phyloP scores from a whole-genome alignment of 805 yeast species.

The Clavispora santaluciae region DNA sequence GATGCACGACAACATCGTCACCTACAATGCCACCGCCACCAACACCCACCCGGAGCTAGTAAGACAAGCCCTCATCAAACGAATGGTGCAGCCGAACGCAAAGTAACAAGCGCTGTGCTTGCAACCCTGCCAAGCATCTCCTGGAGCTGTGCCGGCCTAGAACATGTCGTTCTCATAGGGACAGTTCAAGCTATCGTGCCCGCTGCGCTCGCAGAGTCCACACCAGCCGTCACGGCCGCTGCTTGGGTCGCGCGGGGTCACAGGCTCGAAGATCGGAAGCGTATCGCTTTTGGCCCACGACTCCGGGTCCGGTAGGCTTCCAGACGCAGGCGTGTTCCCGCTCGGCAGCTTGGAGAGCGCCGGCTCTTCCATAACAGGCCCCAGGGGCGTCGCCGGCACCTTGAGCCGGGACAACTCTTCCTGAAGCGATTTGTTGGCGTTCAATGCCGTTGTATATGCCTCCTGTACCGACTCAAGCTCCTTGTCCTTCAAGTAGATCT shows the following conservation, averaged over 20 bases:
- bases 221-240: slow-evolving; percentile 83
- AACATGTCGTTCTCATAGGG: slow-evolving; percentile 66
- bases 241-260: slow-evolving; percentile 52
- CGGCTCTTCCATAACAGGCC: neutral
- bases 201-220: slow-evolving; percentile 85
- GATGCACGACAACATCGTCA: slow-evolving; percentile 53
- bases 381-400: neutral
- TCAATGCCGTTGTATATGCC: neutral
- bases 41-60: slow-evolving; percentile 35
- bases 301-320: slow-evolving; percentile 1
- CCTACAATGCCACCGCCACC: slow-evolving; percentile 49
- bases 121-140: neutral
- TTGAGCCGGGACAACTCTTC: slow-evolving; percentile 6
- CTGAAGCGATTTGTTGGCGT: slow-evolving; percentile 20
- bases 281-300: slow-evolving; percentile 2
- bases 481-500: slow-evolving; percentile 23
- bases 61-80: slow-evolving; percentile 29
- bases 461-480: slow-evolving; percentile 19
- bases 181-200: slow-evolving; percentile 84
- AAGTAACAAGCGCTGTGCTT: neutral
- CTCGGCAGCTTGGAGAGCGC: neutral
- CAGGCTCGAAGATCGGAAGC: slow-evolving; percentile 48
- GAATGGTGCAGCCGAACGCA: slow-evolving; percentile 26
- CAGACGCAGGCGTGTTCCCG: neutral
- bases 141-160: neutral